Conservation (phyloP, 2,329 filamentous ascomycete genomes). For the Fusarium austroafricanum region DNA sequence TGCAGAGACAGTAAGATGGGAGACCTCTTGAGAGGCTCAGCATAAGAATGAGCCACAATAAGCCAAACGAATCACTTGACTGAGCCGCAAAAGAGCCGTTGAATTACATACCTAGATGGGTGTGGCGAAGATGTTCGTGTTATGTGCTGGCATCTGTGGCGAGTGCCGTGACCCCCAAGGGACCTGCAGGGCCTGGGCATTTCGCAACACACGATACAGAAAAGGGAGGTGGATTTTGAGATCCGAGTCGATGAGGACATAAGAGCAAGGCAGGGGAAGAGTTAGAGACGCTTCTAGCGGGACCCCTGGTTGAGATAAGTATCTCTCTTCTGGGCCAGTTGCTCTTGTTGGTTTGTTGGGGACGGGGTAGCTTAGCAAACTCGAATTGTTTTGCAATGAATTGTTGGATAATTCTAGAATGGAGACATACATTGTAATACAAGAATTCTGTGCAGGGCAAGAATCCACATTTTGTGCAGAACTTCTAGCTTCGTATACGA, state of each 20-base stretch:
- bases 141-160: slow-evolving; percentile 30
- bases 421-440: not conserved
- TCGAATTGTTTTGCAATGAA: slow-evolving; percentile 18
- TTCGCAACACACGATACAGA: slow-evolving; percentile 21
- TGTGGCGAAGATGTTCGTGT: slow-evolving; percentile 23
- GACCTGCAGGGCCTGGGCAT: not conserved
- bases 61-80: slow-evolving; percentile 6
- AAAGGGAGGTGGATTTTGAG: slow-evolving; percentile 42
- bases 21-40: slow-evolving; percentile 2
- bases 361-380: slow-evolving; percentile 26
- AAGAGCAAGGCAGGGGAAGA: slow-evolving; percentile 32
- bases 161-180: slow-evolving; percentile 9
- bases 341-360: slow-evolving; percentile 18
- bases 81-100: slow-evolving; percentile 8
- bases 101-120: no score
- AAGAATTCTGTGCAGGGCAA: not conserved
- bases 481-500: not conserved
- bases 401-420: not conserved
- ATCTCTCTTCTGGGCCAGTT: slow-evolving; percentile 32
- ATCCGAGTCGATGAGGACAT: slow-evolving; percentile 11
- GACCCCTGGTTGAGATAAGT: slow-evolving; percentile 29
- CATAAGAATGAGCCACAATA: not conserved
- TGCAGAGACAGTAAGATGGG: not conserved
- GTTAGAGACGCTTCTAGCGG: slow-evolving; percentile 36
- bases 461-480: not conserved